phyloP scores from a whole-genome alignment of 2,329 filamentous ascomycete genomes.

The Stemphylium vesicarium region DNA sequence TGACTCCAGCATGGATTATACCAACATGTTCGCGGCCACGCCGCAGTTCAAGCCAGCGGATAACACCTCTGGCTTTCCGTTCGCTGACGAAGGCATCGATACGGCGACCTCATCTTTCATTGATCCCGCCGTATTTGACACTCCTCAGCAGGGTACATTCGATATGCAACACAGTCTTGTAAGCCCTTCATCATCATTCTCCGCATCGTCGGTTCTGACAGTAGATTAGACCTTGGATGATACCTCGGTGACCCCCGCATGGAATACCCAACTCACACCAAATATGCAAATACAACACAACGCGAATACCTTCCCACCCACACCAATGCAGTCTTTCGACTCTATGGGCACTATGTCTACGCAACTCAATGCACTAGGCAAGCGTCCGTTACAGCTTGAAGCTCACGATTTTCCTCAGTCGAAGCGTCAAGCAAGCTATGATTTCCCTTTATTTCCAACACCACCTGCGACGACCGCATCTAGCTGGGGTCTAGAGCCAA shows the following conservation, averaged over 20 bases:
- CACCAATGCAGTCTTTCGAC: slow-evolving; percentile 37
- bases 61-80: slow-evolving; percentile 43
- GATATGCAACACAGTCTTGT: slow-evolving; percentile 39
- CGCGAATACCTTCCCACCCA: slow-evolving; percentile 32
- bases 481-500: slow-evolving; percentile 35
- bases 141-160: slow-evolving; percentile 31
- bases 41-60: slow-evolving; percentile 35
- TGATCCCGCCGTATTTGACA: slow-evolving; percentile 28
- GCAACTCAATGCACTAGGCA: slow-evolving; percentile 31
- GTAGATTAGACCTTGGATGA: slow-evolving; percentile 38
- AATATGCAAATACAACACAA: slow-evolving; percentile 18
- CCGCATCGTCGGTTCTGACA: slow-evolving; percentile 14
- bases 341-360: slow-evolving; percentile 33
- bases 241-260: slow-evolving; percentile 37
- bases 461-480: slow-evolving; percentile 26
- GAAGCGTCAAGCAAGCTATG: slow-evolving; percentile 40
- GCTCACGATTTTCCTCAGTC: slow-evolving; percentile 40
- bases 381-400: slow-evolving; percentile 42
- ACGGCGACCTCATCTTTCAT: slow-evolving; percentile 30
- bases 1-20: slow-evolving; percentile 42
- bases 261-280: slow-evolving; percentile 34
- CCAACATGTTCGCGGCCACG: slow-evolving; percentile 31
- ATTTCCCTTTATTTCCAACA: slow-evolving; percentile 33
- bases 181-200: slow-evolving; percentile 16
- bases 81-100: slow-evolving; percentile 45